phyloP scores from a whole-genome alignment of 2,329 filamentous ascomycete genomes.

The Ophiostoma populinum region DNA sequence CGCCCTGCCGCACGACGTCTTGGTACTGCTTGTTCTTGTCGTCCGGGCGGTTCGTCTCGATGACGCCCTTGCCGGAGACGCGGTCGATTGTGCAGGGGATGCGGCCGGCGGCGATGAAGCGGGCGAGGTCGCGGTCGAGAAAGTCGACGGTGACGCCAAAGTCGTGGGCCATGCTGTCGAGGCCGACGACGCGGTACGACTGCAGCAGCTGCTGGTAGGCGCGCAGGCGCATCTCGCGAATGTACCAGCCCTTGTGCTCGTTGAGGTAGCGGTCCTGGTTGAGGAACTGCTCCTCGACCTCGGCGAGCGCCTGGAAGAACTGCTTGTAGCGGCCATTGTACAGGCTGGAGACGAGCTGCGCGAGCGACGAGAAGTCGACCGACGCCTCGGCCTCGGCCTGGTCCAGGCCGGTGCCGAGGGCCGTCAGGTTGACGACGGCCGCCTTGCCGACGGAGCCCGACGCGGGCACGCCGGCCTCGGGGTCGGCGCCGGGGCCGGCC shows the following conservation, averaged over 20 bases:
- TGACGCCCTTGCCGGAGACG: conserved; percentile 87
- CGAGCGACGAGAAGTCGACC: conserved; percentile 77
- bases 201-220: conserved; percentile 95
- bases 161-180: conserved; percentile 91
- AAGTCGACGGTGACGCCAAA: conserved; percentile 97
- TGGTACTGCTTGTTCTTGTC: conserved; percentile 99
- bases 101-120: conserved; percentile 87
- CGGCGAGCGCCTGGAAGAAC: conserved; percentile 79
- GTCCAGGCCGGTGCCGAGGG: conserved; percentile 51
- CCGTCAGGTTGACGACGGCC: conserved; percentile 77
- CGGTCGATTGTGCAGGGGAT: conserved; percentile 96
- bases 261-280: conserved; percentile 87
- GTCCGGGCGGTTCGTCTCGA: conserved; percentile 93
- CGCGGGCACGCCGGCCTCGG: conserved; percentile 39
- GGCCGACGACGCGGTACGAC: conserved; percentile 91
- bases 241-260: conserved; percentile 94
- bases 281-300: conserved; percentile 86
- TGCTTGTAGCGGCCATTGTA: conserved; percentile 89
- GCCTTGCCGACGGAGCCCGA: conserved; percentile 21
- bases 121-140: conserved; percentile 86
- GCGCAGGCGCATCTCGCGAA: conserved; percentile 91
- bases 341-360: conserved; percentile 74
- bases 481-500: conserved; percentile 59
- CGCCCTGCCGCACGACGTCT: conserved; percentile 92
- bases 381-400: conserved; percentile 64